Evolutionary conservation across 371 early-diverging fungal species (phyloP).

Genomic region (Mucor ambiguus): DNA sequence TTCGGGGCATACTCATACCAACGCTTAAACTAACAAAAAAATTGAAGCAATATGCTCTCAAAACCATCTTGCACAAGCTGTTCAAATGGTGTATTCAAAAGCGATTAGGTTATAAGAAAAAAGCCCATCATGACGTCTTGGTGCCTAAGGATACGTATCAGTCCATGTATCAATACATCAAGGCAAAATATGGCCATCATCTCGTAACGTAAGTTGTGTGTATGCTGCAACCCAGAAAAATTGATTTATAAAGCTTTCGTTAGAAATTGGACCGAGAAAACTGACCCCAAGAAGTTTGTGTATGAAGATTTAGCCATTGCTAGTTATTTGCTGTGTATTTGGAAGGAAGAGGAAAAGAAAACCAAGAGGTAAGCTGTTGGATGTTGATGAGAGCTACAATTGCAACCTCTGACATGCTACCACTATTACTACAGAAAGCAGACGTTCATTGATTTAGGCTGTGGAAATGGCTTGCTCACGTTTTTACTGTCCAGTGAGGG

Average conservation of each 20-base stretch:
- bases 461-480: conserved; percentile 91
- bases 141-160: conserved; percentile 71
- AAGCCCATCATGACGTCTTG: conserved; percentile 70
- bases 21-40: neutral
- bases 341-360: conserved; percentile 56
- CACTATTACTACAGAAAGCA: conserved; percentile 37
- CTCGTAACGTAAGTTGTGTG: conserved; percentile 43
- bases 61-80: conserved; percentile 66
- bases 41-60: conserved; percentile 60
- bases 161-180: conserved; percentile 63
- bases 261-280: conserved; percentile 76
- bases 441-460: conserved; percentile 87
- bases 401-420: neutral
- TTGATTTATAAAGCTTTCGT: conserved; percentile 4
- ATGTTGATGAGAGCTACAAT: neutral
- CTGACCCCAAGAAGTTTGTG: conserved; percentile 84
- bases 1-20: neutral
- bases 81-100: conserved; percentile 81
- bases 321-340: conserved; percentile 77
- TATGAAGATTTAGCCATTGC: conserved; percentile 89
- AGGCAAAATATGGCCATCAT: conserved; percentile 64
- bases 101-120: conserved; percentile 75
- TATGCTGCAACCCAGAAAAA: no score
- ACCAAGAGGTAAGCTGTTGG: conserved; percentile 13
- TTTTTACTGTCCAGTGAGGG: conserved; percentile 81